Base-by-base conservation (phyloP, 345 rosid species). In the Chamaenerion angustifolium region DNA sequence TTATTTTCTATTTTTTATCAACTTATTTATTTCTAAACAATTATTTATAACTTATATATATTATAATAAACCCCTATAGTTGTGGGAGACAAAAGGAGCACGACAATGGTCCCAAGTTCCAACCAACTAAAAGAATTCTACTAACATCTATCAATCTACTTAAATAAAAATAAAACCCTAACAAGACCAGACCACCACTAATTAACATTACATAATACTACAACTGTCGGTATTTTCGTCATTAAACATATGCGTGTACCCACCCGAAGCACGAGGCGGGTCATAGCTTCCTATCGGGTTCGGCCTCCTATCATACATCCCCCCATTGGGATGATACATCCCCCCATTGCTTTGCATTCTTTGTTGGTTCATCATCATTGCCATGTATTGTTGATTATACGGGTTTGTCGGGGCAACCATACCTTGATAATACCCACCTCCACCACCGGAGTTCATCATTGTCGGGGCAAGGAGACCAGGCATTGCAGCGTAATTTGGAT, bases 181-280 rank as follows among this genome's bases (percentile, higher is more conserved):
- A 45, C 8, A 56, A 21, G 27, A 17, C 15, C 45, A 40, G 25
- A 45, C 49, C 14, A 10, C 16, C 3, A 15, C 51, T 40, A 40
- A 41, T 44, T 43, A 31, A 19, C 51, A 59, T 80, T 76, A 92
- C 98, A 84, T 93, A 59, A 93, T 62, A 66, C 75, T 85, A 71
- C 99, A 88, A 65, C 96, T 75, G 44, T 75, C 61, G 0, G 97
- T 54, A 47, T 93, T 93, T 78, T 93, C 97, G 70, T 93, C 99
- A 31, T 84, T 93, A 58, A 93, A 81, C 77, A 64, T 66, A 59
- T 85, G 71, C 13, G 85, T 69, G 64, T 78, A 85, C 7, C 78
- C 67, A 49, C 82, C 96, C 8, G 71, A 25, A 19, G 67, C 49
- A 8, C 66, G 52, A 19, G 31, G 73, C 4, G 57, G 64, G 42